Evolutionary conservation across 257 asterid species (phyloP).

Genomic region (Ligustrum vulgare): DNA sequence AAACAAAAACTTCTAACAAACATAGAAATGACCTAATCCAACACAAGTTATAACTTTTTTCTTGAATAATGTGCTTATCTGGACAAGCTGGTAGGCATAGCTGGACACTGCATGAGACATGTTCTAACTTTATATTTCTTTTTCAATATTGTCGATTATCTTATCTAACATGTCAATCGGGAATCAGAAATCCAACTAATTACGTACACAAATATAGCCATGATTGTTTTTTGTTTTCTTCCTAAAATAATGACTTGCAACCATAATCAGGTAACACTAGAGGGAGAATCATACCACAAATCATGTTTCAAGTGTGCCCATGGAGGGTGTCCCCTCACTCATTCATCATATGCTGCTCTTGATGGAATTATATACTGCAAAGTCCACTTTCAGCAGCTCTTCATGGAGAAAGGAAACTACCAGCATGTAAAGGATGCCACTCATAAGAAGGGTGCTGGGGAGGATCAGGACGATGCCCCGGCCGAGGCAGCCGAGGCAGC

Average conservation of each 20-base stretch:
- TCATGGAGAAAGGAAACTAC: slow-evolving; percentile 54
- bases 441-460: slow-evolving; percentile 38
- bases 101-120: no score
- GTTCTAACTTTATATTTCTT: no score
- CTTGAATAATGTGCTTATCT: no score
- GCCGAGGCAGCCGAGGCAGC: neutral
- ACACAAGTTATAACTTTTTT: no score
- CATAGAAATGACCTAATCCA: no score
- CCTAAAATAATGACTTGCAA: neutral
- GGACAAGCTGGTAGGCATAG: no score
- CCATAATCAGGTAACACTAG: slow-evolving; percentile 33
- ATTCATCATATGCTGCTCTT: slow-evolving; percentile 43
- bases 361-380: slow-evolving; percentile 50
- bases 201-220: neutral
- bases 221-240: no score
- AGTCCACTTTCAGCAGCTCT: slow-evolving; percentile 50
- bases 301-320: slow-evolving; percentile 55
- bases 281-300: slow-evolving; percentile 49
- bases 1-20: no score
- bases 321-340: slow-evolving; percentile 50
- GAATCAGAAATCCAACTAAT: no score
- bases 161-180: no score
- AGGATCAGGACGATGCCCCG: neutral
- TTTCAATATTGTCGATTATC: no score
- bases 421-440: slow-evolving; percentile 49